Percentiles rank a stretch among this genome's conserved stretches.
These are phyloP conservation scores for Leishmania arabica DNA, from an alignment of 208 protist species.

Conservation along the genomic window DNA sequence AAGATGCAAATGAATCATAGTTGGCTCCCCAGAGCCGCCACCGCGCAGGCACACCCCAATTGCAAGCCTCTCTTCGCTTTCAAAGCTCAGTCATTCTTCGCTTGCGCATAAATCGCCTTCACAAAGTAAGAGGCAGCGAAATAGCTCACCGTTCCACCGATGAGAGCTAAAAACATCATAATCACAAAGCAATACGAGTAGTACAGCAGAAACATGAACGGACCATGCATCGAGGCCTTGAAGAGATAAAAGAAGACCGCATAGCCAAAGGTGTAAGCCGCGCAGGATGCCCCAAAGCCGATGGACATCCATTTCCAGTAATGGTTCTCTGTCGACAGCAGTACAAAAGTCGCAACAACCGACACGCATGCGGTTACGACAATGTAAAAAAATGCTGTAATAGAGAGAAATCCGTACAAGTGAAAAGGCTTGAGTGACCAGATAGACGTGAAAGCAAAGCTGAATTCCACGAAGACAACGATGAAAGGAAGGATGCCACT, in stretches of 20 bases:
- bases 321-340: conserved; percentile 94
- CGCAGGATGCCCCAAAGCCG: conserved; percentile 72
- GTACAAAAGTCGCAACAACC: conserved; percentile 91
- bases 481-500: conserved; percentile 95
- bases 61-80: conserved; percentile 1
- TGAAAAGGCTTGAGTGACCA: conserved; percentile 98
- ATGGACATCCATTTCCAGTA: conserved; percentile 95
- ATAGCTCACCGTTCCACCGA: conserved; percentile 46
- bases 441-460: conserved; percentile 94
- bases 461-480: conserved; percentile 96
- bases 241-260: conserved; percentile 44
- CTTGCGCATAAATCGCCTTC: conserved; percentile 45
- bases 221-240: conserved; percentile 6
- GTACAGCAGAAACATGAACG: conserved; percentile 30
- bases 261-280: conserved; percentile 91
- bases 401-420: conserved; percentile 94
- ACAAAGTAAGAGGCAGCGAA: conserved; percentile 50
- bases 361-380: conserved; percentile 89
- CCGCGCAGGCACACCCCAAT: neutral
- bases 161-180: conserved; percentile 32
- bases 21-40: neutral
- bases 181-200: conserved; percentile 21
- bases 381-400: conserved; percentile 92
- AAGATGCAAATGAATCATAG: neutral
- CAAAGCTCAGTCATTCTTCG: conserved; percentile 45